phyloP scores from a whole-genome alignment of 1,139 yeast genomes.

The Sugiyamaella castrensis region DNA sequence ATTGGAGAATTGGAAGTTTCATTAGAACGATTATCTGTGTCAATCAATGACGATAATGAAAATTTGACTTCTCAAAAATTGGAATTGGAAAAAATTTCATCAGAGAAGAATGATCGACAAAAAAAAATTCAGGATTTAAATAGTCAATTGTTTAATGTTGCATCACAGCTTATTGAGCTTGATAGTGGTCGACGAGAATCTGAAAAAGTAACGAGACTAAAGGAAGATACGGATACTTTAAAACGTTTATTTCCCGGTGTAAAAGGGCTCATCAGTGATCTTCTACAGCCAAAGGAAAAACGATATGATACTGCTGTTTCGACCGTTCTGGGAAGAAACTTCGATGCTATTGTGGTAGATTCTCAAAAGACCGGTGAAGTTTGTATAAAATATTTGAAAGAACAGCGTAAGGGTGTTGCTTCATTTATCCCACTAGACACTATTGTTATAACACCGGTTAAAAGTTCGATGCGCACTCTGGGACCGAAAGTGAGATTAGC shows the following conservation, averaged over 20 bases:
- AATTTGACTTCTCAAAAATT: conserved; percentile 43
- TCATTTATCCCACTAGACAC: conserved; percentile 88
- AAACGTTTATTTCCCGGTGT: conserved; percentile 78
- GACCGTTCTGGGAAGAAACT: conserved; percentile 73
- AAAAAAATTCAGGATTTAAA: conserved; percentile 56
- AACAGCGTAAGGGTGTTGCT: conserved; percentile 80
- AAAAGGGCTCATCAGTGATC: conserved; percentile 72
- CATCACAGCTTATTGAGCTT: conserved; percentile 63
- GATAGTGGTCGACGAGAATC: conserved; percentile 76
- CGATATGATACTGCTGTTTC: conserved; percentile 75
- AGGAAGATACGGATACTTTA: conserved; percentile 69
- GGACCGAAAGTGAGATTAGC: conserved; percentile 57
- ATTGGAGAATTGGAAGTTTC: conserved; percentile 31
- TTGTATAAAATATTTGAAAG: conserved; percentile 80
- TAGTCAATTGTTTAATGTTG: conserved; percentile 60
- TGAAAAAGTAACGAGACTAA: conserved; percentile 59
- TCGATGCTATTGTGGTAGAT: conserved; percentile 84
- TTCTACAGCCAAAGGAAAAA: conserved; percentile 75
- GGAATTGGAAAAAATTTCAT: conserved; percentile 44
- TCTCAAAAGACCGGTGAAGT: conserved; percentile 69
- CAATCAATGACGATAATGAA: conserved; percentile 36
- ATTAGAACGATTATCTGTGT: conserved; percentile 19
- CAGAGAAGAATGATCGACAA: conserved; percentile 46
- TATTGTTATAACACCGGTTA: conserved; percentile 60
- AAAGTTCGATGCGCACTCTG: conserved; percentile 53